phyloP scores from a whole-genome alignment of 192 early-diverging fungal species.

The Umbelopsis sp. region DNA sequence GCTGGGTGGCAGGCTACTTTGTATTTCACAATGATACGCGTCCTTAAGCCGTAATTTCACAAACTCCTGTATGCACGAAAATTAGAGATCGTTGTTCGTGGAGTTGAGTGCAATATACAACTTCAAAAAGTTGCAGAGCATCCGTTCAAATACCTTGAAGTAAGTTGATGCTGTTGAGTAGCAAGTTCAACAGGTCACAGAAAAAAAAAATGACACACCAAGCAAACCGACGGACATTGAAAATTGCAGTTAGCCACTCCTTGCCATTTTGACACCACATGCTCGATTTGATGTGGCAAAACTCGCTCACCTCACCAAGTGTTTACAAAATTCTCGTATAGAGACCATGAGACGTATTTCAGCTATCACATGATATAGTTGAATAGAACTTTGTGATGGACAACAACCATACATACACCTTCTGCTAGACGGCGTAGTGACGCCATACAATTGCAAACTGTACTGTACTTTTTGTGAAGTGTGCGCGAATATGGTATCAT shows the following conservation, averaged over 20 bases:
- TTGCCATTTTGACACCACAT: slow-evolving; percentile 4
- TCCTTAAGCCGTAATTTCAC: background rate
- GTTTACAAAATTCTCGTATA: background rate
- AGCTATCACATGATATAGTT: no score
- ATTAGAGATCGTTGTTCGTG: no score
- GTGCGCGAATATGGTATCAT: no score
- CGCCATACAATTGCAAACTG: no score
- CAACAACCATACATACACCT: no score
- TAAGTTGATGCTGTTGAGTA: background rate
- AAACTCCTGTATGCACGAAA: background rate
- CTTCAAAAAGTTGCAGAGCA: no score
- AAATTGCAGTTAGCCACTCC: background rate
- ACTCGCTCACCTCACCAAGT: no score
- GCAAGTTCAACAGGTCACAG: background rate
- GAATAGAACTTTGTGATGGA: no score
- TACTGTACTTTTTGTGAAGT: no score
- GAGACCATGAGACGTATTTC: background rate
- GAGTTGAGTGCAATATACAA: no score
- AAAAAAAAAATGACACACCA: slow-evolving; percentile 21
- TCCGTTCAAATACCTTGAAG: background rate
- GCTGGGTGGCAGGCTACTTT: background rate
- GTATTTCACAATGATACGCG: slow-evolving; percentile 21
- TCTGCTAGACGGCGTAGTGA: no score
- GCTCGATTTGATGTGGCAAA: background rate
- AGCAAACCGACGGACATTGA: slow-evolving; percentile 14